Evolutionary conservation across 306 rosid genomes (phyloP), one percentile per base, ranked within the genome.

Genomic region (Pterocarpus santalinus): DNA sequence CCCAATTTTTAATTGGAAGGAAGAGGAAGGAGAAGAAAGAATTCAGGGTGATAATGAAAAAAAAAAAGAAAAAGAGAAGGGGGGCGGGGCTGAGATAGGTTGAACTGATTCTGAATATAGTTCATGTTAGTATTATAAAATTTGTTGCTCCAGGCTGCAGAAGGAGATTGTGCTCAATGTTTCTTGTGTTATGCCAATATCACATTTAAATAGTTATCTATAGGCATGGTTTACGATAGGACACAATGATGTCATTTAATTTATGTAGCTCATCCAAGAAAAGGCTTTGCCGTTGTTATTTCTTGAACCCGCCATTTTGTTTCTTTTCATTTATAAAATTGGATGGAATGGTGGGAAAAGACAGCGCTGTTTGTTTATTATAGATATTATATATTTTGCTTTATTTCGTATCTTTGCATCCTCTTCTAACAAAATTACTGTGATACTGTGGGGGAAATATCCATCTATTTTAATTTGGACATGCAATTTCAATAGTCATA

Each of bases 251-350:
- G 2, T 43, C 49, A 43, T 43, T 43, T 8, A 11, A 43, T 43
- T 6, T 8, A 43, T 43, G 6, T 43, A 8, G 56, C 39, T 77
- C 57, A 43, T 38, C 36, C 41, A 1, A 35, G 53, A 66, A 77
- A 77, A 43, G 49, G 49, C 49, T 22, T 39, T 7, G 35, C 28
- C 28, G 1, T 53, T 51, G 16, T 34, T 28, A 57, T 49, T 69
- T 13, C n/a, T 52, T 51, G 64, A 56, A 65, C 12, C 81, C n/a
- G 4, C 57, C 57, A 38, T 77, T 66, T 17, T 77, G 30, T 60
- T 34, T 17, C 8, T 33, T 36, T 3, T 30, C 6, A 8, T 16
- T 36, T 46, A 33, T 8, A 17, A 64, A 16, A 49, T 36, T 39
- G 52, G 16, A 49, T 69, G 38, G 41, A 51, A 35, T 34, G 46